These are phyloP conservation scores for Gossypium trilobum DNA, from an alignment of 441 rosid genomes.

Conservation along the genomic window DNA sequence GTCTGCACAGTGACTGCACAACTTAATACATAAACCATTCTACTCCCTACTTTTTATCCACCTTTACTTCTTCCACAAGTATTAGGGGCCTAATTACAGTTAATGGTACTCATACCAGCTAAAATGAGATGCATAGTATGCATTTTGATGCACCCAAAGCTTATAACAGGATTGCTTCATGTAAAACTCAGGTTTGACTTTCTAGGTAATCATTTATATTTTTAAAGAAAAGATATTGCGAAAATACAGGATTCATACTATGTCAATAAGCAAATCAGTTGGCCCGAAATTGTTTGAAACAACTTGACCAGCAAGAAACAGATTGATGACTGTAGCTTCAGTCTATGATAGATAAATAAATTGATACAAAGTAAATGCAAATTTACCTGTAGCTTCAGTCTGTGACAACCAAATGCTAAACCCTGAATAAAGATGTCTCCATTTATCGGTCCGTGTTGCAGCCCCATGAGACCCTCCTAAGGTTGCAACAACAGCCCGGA, in stretches of 20 bases:
- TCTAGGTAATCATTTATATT: background rate
- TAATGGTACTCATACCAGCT: background rate
- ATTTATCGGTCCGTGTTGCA: conserved; percentile 47
- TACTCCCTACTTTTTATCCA: background rate
- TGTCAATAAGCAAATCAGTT: background rate
- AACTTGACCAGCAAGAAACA: background rate
- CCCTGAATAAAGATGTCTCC: conserved; percentile 80
- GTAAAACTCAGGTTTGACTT: background rate
- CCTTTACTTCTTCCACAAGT: background rate
- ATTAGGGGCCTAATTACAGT: background rate
- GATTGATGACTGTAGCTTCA: background rate
- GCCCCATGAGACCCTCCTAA: conserved; percentile 75
- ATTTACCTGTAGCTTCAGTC: conserved; percentile 63
- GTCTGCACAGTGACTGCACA: conserved; percentile 28
- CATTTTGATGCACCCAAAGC: background rate
- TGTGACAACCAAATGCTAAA: conserved; percentile 77
- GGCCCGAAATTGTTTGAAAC: background rate
- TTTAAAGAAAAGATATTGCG: background rate
- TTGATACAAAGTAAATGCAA: conserved; percentile 3
- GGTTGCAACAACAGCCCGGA: conserved; percentile 74
- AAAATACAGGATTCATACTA: background rate
- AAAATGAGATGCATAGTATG: background rate
- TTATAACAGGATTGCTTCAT: background rate
- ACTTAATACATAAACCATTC: background rate
- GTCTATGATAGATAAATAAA: background rate